Evolutionary conservation across 495 filamentous ascomycete species (phyloP).

Genomic region (Haplographium delicatum): DNA sequence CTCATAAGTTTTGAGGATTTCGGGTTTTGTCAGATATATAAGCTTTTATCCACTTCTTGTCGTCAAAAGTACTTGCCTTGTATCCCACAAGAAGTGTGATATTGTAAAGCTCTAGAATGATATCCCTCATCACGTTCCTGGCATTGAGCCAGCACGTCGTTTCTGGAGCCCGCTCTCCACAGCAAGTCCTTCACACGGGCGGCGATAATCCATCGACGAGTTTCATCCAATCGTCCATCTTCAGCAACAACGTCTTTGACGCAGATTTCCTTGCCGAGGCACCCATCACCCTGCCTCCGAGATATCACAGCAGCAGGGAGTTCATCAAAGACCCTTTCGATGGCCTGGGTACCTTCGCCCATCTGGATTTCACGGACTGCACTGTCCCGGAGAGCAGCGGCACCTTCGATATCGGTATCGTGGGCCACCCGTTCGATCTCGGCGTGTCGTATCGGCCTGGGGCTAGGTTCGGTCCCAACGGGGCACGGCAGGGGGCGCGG

Average conservation of each 20-base stretch:
- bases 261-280: neutral
- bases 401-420: slow-evolving; percentile 25
- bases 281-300: slow-evolving; percentile 13
- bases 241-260: slow-evolving; percentile 3
- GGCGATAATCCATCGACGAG: slow-evolving; percentile 5
- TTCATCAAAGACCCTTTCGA: slow-evolving; percentile 1
- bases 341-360: slow-evolving; percentile 20
- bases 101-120: too few relatives aligned
- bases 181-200: neutral
- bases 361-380: slow-evolving; percentile 22
- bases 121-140: too few relatives aligned
- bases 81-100: too few relatives aligned
- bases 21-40: too few relatives aligned
- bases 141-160: neutral
- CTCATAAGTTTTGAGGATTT: too few relatives aligned
- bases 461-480: slow-evolving; percentile 69
- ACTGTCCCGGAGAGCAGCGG: slow-evolving; percentile 9
- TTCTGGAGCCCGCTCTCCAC: neutral
- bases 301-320: slow-evolving; percentile 1
- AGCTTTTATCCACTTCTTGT: too few relatives aligned
- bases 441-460: slow-evolving; percentile 73
- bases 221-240: slow-evolving; percentile 23
- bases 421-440: slow-evolving; percentile 26
- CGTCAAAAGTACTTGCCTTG: too few relatives aligned
- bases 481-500: slow-evolving; percentile 66